A percentile compares a stretch with the other conserved stretches of the same genome.
Conservation (phyloP, 1,284 basidiomycete species). For the Malassezia japonica region DNA sequence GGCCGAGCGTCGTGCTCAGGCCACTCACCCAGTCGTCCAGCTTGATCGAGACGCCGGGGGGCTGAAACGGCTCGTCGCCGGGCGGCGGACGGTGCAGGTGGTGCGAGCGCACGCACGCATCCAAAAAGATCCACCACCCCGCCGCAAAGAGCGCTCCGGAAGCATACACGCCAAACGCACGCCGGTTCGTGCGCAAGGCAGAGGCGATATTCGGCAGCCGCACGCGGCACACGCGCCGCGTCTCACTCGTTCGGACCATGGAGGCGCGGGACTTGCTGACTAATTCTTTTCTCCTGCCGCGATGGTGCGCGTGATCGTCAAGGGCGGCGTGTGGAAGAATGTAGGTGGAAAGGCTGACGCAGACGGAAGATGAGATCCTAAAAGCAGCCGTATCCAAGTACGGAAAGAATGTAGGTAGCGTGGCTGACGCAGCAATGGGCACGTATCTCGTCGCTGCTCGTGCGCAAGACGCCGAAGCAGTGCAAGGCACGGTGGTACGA, state of each 20-base stretch:
- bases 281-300: neutral
- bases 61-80: slow-evolving; percentile 61
- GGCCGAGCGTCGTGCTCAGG: slow-evolving; percentile 83
- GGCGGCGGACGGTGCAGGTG: slow-evolving; percentile 58
- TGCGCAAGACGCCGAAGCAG: slow-evolving; percentile 97
- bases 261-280: neutral
- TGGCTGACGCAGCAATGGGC: slow-evolving; percentile 58
- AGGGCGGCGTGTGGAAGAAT: slow-evolving; percentile 49
- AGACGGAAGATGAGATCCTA: slow-evolving; percentile 48
- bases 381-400: slow-evolving; percentile 49
- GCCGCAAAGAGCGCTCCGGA: slow-evolving; percentile 84
- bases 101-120: slow-evolving; percentile 73
- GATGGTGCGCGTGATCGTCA: slow-evolving; percentile 47
- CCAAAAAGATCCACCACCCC: slow-evolving; percentile 90
- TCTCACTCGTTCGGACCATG: slow-evolving; percentile 53
- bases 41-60: slow-evolving; percentile 61
- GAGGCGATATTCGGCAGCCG: slow-evolving; percentile 50
- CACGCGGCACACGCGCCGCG: slow-evolving; percentile 65
- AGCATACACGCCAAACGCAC: slow-evolving; percentile 77
- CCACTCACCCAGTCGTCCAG: slow-evolving; percentile 95
- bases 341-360: slow-evolving; percentile 15
- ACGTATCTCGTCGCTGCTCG: slow-evolving; percentile 91
- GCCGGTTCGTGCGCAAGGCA: slow-evolving; percentile 54
- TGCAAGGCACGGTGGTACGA: slow-evolving; percentile 99
- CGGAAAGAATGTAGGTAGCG: slow-evolving; percentile 33